phyloP scores from a whole-genome alignment of 2,329 filamentous ascomycete genomes.

The Botryotinia convoluta region DNA sequence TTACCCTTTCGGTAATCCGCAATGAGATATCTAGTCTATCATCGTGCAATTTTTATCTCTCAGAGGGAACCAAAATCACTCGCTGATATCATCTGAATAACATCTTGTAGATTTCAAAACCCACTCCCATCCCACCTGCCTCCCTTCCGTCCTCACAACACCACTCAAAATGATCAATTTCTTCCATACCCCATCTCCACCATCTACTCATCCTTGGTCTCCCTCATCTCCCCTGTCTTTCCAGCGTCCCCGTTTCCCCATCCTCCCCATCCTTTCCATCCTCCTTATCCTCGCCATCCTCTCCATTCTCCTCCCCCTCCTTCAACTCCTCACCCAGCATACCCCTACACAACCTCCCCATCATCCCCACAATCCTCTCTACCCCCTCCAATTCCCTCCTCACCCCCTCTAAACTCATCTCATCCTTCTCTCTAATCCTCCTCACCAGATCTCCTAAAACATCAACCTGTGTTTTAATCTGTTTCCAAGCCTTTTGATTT shows the following conservation, averaged over 20 bases:
- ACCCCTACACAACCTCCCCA: neutral
- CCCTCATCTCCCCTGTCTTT: too few species aligned
- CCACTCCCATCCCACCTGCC: neutral
- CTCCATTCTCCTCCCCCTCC: too few species aligned
- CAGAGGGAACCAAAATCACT: neutral
- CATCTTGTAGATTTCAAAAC: neutral
- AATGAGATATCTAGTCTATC: neutral
- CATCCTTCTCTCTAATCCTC: neutral
- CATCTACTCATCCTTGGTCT: neutral
- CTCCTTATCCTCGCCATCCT: too few species aligned
- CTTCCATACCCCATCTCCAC: neutral
- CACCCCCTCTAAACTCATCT: neutral
- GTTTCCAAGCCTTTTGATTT: neutral
- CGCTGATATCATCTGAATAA: neutral
- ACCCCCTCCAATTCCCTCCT: neutral
- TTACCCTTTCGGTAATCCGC: neutral
- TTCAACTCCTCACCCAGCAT: neutral
- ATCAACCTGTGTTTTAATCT: neutral
- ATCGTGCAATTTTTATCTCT: neutral
- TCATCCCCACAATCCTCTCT: neutral
- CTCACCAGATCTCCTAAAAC: fast-evolving
- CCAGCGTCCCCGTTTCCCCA: too few species aligned
- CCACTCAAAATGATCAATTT: neutral
- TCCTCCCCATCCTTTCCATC: too few species aligned
- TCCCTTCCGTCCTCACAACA: neutral